phyloP scores from a whole-genome alignment of 2,329 filamentous ascomycete species.

The Venturia oleaginea region DNA sequence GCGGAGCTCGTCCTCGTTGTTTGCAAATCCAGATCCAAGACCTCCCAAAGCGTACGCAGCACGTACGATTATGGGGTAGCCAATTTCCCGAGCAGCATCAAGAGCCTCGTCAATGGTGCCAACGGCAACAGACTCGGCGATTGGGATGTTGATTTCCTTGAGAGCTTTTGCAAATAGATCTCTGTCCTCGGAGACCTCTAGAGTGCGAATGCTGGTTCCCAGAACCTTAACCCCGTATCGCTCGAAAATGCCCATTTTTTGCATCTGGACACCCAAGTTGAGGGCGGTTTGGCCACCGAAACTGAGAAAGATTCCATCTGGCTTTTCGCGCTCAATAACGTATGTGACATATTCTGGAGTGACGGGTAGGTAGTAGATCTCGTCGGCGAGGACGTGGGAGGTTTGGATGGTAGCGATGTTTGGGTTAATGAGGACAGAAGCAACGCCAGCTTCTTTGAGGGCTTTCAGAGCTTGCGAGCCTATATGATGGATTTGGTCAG shows the following conservation, averaged over 20 bases:
- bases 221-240: slow-evolving; percentile 93
- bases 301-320: slow-evolving; percentile 93
- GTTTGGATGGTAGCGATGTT: slow-evolving; percentile 99
- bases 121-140: slow-evolving; percentile 91
- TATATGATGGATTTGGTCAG: slow-evolving; percentile 29
- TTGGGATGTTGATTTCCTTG: slow-evolving; percentile 94
- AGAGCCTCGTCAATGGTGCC: slow-evolving; percentile 86
- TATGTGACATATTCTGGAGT: slow-evolving; percentile 96
- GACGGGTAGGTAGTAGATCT: slow-evolving; percentile 96
- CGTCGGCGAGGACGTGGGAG: slow-evolving; percentile 88
- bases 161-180: slow-evolving; percentile 93
- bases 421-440: slow-evolving; percentile 90
- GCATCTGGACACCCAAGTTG: slow-evolving; percentile 95
- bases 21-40: slow-evolving; percentile 91
- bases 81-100: slow-evolving; percentile 73
- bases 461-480: slow-evolving; percentile 95
- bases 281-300: slow-evolving; percentile 97
- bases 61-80: slow-evolving; percentile 96
- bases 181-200: slow-evolving; percentile 91
- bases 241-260: slow-evolving; percentile 90
- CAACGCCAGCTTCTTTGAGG: slow-evolving; percentile 86
- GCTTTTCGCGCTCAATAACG: slow-evolving; percentile 91
- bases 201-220: slow-evolving; percentile 86
- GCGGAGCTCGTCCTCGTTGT: slow-evolving; percentile 85
- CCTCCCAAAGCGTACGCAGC: slow-evolving; percentile 94